Percentiles rank a stretch among this genome's conserved stretches.
Conservation (phyloP, 2,329 filamentous ascomycete genomes). For the Alternaria arbusti region DNA sequence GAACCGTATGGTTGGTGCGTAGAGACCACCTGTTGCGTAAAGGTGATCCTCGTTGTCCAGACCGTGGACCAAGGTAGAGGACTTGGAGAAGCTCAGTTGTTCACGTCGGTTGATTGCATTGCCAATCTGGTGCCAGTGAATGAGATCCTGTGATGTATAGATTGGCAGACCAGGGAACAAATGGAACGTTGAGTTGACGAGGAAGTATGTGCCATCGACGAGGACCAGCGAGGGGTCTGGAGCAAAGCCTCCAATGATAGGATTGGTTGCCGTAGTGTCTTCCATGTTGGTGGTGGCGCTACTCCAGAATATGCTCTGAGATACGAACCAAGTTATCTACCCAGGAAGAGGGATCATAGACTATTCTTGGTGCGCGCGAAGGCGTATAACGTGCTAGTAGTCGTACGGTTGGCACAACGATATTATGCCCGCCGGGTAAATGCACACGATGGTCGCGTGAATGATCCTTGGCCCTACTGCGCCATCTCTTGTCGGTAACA, state of each 20-base stretch:
- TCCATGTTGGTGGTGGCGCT: constrained; percentile 1
- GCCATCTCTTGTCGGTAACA: background rate
- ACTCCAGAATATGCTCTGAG: background rate
- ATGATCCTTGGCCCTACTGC: background rate
- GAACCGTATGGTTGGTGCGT: constrained; percentile 24
- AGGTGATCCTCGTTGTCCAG: constrained; percentile 8
- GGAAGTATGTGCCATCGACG: constrained; percentile 55
- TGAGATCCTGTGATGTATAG: constrained; percentile 57
- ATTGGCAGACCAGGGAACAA: constrained; percentile 59
- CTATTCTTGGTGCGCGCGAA: background rate
- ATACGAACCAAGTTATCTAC: background rate
- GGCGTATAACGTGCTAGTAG: background rate
- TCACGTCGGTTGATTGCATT: constrained; percentile 56
- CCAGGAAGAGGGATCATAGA: background rate
- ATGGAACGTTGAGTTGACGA: constrained; percentile 59
- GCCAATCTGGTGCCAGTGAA: constrained; percentile 55
- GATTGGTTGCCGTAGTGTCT: constrained; percentile 2
- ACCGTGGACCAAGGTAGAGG: constrained; percentile 47
- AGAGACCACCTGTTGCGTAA: constrained; percentile 26
- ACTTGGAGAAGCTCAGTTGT: constrained; percentile 56
- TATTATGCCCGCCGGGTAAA: background rate
- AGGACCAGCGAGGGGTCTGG: constrained; percentile 55
- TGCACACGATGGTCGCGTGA: background rate
- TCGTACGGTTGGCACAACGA: background rate
- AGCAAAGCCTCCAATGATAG: constrained; percentile 57